These are phyloP conservation scores for Rosellinia necatrix DNA, from an alignment of 2,329 filamentous ascomycete species.

Conservation along the genomic window DNA sequence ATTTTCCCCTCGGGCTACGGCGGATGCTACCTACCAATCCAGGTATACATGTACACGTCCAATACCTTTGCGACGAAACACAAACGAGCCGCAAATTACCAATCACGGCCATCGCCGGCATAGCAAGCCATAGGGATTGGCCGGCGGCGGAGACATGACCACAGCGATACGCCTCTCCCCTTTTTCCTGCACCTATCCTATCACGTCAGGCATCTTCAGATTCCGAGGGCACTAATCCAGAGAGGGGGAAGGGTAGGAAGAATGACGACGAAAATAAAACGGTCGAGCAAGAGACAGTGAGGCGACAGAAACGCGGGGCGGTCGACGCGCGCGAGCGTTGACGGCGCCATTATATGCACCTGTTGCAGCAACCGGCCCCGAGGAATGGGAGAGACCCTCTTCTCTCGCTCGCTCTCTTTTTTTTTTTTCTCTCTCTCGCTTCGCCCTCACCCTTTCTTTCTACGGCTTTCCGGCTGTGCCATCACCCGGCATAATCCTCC, in stretches of 20 bases:
- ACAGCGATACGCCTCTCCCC: conserved; percentile 20
- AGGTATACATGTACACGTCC: conserved; percentile 22
- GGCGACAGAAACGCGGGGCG: conserved; percentile 23
- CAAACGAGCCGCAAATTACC: conserved; percentile 26
- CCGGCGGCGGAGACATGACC: conserved; percentile 16
- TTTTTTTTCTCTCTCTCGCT: neutral
- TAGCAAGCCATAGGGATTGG: conserved; percentile 24
- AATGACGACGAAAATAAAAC: conserved; percentile 21
- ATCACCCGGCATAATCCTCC: conserved; percentile 23
- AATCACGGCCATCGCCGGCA: conserved; percentile 25
- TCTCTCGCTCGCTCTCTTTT: neutral
- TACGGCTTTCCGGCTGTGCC: conserved; percentile 20
- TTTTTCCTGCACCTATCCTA: conserved; percentile 3
- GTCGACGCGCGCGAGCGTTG: conserved; percentile 20
- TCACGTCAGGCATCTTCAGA: conserved; percentile 16
- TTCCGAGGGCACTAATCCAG: conserved; percentile 6
- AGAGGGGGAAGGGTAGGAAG: neutral
- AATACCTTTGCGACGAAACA: conserved; percentile 25
- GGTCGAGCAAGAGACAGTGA: conserved; percentile 15
- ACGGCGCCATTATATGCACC: conserved; percentile 17
- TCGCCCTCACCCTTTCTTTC: neutral
- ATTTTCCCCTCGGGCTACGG: conserved; percentile 27
- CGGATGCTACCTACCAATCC: conserved; percentile 27
- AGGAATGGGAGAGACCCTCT: conserved; percentile 13
- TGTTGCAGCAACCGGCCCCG: conserved; percentile 16